A percentile compares a stretch with the other conserved stretches of the same genome.
Evolutionary conservation across 108 stramenopile genomes (phyloP).

Genomic region (Pelagomonas calceolata): DNA sequence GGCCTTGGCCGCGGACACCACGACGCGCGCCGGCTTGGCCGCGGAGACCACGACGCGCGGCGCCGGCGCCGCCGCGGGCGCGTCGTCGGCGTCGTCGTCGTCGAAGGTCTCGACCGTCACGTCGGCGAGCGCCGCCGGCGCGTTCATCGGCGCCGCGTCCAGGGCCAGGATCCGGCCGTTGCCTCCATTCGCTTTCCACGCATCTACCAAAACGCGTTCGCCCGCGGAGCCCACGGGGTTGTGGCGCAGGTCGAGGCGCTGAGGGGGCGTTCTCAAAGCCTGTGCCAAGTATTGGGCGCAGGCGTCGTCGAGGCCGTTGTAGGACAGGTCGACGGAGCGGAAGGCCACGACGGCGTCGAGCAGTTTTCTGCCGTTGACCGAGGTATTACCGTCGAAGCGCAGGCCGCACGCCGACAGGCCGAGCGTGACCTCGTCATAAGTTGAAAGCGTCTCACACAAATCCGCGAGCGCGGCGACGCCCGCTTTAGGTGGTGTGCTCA

Average conservation of each 20-base stretch:
- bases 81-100: no score
- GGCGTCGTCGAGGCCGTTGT: background rate
- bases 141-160: background rate
- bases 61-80: no score
- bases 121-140: no score
- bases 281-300: background rate
- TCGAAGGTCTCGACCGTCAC: no score
- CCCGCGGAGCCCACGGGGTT: background rate
- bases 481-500: background rate
- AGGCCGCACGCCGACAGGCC: background rate
- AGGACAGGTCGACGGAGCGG: background rate
- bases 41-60: no score
- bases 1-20: no score
- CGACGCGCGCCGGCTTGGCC: no score
- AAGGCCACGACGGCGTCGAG: background rate
- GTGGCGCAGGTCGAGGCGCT: background rate
- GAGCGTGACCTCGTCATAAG: background rate
- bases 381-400: background rate
- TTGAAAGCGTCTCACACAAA: background rate
- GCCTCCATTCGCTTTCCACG: no score
- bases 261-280: background rate
- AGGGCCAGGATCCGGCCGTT: no score
- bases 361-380: background rate
- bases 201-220: background rate
- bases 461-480: background rate